These are phyloP conservation scores for Sphenostylis stenocarpa DNA, from an alignment of 306 rosid genomes.

Conservation along the genomic window DNA sequence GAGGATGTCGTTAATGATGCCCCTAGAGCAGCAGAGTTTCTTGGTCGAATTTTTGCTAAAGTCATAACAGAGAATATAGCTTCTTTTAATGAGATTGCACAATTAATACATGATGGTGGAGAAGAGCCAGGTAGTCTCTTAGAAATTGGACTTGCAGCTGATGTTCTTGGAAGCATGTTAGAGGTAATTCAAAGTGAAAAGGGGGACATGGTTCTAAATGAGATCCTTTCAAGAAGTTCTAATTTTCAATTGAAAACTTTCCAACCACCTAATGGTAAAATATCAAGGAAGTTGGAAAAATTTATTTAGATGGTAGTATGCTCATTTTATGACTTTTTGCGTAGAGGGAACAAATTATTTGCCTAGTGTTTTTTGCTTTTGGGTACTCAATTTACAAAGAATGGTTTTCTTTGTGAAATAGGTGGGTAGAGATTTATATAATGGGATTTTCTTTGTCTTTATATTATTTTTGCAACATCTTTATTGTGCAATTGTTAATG, in stretches of 20 bases:
- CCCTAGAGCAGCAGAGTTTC: conserved; percentile 83
- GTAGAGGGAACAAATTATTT: conserved; percentile 24
- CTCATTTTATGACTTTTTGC: conserved; percentile 53
- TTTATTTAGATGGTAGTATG: conserved; percentile 70
- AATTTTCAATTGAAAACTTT: conserved; percentile 65
- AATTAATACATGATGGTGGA: conserved; percentile 63
- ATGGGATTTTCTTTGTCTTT: conserved; percentile 34
- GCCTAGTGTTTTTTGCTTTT: conserved; percentile 40
- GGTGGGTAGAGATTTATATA: conserved; percentile 46
- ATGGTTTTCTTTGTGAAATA: conserved; percentile 42
- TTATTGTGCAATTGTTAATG: conserved; percentile 47
- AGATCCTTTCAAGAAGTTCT: conserved; percentile 42
- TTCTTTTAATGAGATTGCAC: conserved; percentile 63
- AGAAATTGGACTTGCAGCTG: conserved; percentile 69
- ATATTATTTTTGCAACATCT: conserved; percentile 51
- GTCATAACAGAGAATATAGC: conserved; percentile 53
- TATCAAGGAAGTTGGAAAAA: conserved; percentile 63
- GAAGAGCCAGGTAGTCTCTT: conserved; percentile 70
- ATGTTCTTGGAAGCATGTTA: conserved; percentile 73
- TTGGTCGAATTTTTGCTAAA: conserved; percentile 62
- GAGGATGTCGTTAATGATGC: conserved; percentile 91
- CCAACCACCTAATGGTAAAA: conserved; percentile 55
- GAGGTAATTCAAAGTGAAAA: conserved; percentile 58
- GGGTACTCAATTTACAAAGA: conserved; percentile 52
- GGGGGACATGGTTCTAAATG: conserved; percentile 60